Base-by-base conservation (phyloP, 2,329 filamentous ascomycete species). In the Fusarium cicatricum region DNA sequence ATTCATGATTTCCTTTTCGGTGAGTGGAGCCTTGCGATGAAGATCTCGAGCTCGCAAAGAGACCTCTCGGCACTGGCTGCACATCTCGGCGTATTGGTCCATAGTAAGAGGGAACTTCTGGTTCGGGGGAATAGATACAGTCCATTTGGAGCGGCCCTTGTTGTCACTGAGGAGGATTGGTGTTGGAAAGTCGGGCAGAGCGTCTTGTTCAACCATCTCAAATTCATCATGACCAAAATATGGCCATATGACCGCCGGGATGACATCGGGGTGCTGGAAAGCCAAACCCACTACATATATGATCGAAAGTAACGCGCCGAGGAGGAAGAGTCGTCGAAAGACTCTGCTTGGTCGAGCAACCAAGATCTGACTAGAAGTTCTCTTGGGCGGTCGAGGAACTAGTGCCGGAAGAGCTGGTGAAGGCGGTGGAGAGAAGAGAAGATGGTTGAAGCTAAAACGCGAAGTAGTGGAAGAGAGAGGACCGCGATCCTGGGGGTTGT, bases 71-170 rank as follows among this genome's bases (percentile, higher is more conserved):
- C 88, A 89, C 63, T 89, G 85, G 23, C 77, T 78, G 70, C 88
- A 90, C 55, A 96, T 88, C 36, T 88, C 84, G 12, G 80, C 74
- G 69, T 95, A 95, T 58, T 91, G 84, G 10, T 81, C 74, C 16
- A 84, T 82, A 1, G 80, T 74, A 3, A 95, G 73, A 2, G 91
- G 91, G 56, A 94, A 94, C 4, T 80, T 77, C 39, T 82, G 78
- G 52, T 81, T 81, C 7, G 82, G 78, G 1, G 91, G 91, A 32
- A 96, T 92, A 2, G 86, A 92, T 11, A 96, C 84, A 0, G 91
- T 95, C 92, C 92, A 96, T 71, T 84, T 88, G 11, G 86, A 79
- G 45, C 81, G 82, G 3, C 89, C 89, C 38, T 80, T 78, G 21
- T 78, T 76, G 73, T 92, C 90, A 12, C 82, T 84, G 39, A 93